phyloP scores from a whole-genome alignment of 1,284 basidiomycete species.

The Lignosus rhinocerotis region DNA sequence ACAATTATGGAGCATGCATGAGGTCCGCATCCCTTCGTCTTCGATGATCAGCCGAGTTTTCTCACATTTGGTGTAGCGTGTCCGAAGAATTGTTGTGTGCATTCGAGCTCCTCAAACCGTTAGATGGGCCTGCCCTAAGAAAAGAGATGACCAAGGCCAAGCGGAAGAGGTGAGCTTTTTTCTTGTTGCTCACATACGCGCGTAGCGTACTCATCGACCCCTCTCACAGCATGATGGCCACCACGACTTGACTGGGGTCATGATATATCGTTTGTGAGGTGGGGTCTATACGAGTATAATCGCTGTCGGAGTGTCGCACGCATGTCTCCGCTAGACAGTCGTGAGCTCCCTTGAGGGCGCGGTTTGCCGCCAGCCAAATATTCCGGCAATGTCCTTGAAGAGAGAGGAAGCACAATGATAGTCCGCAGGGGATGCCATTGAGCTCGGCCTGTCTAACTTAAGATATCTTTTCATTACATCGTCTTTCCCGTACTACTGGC shows the following conservation, averaged over 20 bases:
- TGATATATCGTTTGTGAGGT: constrained; percentile 17
- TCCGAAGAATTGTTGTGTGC: constrained; percentile 97
- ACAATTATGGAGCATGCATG: constrained; percentile 98
- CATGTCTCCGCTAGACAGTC: constrained; percentile 5
- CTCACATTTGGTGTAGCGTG: constrained; percentile 57
- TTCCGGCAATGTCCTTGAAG: constrained; percentile 1
- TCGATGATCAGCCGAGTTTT: constrained; percentile 6
- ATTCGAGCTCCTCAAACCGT: constrained; percentile 95
- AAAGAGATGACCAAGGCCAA: constrained; percentile 99
- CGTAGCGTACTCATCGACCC: neutral
- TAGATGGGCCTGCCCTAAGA: constrained; percentile 92
- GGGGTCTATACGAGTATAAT: constrained; percentile 35
- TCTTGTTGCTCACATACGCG: neutral
- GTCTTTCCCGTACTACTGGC: constrained; percentile 25
- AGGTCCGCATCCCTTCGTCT: constrained; percentile 49
- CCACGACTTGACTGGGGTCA: constrained; percentile 27
- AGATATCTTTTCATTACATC: constrained; percentile 26
- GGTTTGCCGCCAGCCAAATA: constrained; percentile 3
- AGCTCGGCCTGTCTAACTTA: constrained; percentile 25
- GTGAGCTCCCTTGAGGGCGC: constrained; percentile 10
- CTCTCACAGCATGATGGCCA: constrained; percentile 33
- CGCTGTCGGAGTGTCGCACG: constrained; percentile 18
- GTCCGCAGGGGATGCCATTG: constrained; percentile 8
- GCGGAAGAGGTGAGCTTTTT: constrained; percentile 77
- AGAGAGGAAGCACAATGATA: constrained; percentile 9